A percentile compares a stretch with the other conserved stretches of the same genome.
Evolutionary conservation across 176 grass and related monocot genomes (phyloP).

Genomic region (Triticum turgidum): DNA sequence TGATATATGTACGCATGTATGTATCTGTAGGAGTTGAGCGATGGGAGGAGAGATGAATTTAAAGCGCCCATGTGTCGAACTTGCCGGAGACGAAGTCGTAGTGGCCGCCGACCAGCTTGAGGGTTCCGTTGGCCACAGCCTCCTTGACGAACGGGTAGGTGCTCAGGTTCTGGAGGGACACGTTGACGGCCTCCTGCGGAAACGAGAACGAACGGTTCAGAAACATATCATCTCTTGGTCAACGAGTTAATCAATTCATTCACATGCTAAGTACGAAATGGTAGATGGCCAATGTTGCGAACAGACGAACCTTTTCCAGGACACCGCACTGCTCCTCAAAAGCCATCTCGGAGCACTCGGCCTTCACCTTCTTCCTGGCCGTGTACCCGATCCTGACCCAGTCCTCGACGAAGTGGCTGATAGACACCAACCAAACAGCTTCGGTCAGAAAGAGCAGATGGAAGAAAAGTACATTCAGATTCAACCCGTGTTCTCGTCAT

Average conservation of each 20-base stretch:
- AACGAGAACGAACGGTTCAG: conserved; percentile 47
- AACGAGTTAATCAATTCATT: neutral
- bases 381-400: conserved; percentile 70
- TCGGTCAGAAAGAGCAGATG: neutral
- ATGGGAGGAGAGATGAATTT: neutral
- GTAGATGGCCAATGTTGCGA: neutral
- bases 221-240: neutral
- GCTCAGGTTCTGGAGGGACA: conserved; percentile 61
- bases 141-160: conserved; percentile 76
- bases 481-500: too few species aligned
- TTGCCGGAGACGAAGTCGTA: conserved; percentile 75
- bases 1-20: neutral
- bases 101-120: conserved; percentile 69
- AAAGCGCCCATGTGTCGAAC: conserved; percentile 58
- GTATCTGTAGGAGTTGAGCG: neutral
- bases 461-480: neutral
- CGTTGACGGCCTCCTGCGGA: conserved; percentile 58
- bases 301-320: conserved; percentile 59
- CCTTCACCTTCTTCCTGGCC: conserved; percentile 60
- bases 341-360: neutral
- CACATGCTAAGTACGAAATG: neutral
- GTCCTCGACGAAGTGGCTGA: conserved; percentile 79
- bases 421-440: conserved; percentile 5
- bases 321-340: conserved; percentile 58
- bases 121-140: conserved; percentile 41